Evolutionary conservation across 768 basidiomycete genomes (phyloP).

Genomic region (Rhizopogon salebrosus): DNA sequence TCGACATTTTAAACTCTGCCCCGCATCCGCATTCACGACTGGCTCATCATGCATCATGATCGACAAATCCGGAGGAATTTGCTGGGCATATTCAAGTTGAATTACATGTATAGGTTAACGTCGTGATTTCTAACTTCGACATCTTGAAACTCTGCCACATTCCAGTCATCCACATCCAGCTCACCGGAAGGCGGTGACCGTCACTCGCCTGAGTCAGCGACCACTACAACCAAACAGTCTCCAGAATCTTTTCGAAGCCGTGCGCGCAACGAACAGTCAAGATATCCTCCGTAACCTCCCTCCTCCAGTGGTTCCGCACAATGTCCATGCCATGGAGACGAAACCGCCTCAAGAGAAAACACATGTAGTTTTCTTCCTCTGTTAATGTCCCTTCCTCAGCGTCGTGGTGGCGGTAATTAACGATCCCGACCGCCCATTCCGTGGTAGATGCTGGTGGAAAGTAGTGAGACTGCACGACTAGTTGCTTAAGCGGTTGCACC

Average conservation of each 20-base stretch:
- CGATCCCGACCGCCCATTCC: conserved; percentile 1
- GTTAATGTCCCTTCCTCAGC: neutral
- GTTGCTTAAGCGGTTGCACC: neutral
- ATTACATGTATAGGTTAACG: too few relatives aligned
- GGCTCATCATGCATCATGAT: too few relatives aligned
- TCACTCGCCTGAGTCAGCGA: too few relatives aligned
- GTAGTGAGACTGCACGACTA: neutral
- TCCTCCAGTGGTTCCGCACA: neutral
- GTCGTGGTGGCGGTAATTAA: neutral
- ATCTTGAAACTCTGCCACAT: too few relatives aligned
- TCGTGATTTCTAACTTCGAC: too few relatives aligned
- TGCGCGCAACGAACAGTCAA: neutral
- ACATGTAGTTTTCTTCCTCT: neutral
- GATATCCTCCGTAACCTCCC: neutral
- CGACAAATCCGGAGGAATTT: too few relatives aligned
- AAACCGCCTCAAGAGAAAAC: neutral
- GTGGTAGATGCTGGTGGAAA: neutral
- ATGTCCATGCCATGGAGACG: neutral
- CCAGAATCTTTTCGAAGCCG: neutral
- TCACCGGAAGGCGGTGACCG: too few relatives aligned
- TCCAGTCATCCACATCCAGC: too few relatives aligned
- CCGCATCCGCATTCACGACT: too few relatives aligned
- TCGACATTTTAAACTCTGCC: too few relatives aligned
- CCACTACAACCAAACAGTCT: neutral
- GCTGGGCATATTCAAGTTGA: too few relatives aligned